Conservation (phyloP, 2,329 filamentous ascomycete species). For the Chaetomium olivaceum region DNA sequence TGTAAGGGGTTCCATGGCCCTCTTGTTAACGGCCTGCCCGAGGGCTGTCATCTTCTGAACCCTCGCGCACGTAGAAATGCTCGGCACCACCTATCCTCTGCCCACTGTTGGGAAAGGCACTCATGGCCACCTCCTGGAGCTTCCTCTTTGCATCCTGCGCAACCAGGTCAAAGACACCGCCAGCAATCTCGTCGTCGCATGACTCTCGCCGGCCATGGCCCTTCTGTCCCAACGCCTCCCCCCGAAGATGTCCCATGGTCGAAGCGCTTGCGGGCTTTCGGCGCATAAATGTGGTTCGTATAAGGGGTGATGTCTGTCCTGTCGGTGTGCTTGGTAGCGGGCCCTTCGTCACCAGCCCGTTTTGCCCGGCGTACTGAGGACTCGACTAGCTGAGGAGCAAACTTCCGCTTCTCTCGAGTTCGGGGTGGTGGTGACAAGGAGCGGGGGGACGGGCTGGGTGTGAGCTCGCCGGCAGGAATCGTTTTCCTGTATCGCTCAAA, state of each 20-base stretch:
- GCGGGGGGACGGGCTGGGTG: slow-evolving; percentile 59
- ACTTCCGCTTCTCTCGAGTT: slow-evolving; percentile 50
- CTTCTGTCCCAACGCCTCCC: slow-evolving; percentile 35
- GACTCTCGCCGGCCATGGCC: slow-evolving; percentile 61
- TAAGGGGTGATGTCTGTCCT: slow-evolving; percentile 72
- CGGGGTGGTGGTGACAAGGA: slow-evolving; percentile 46
- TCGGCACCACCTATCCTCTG: slow-evolving; percentile 69
- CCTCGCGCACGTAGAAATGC: slow-evolving; percentile 68
- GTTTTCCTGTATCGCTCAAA: slow-evolving; percentile 59
- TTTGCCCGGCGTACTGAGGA: slow-evolving; percentile 69
- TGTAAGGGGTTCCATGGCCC: slow-evolving; percentile 34
- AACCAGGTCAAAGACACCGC: slow-evolving; percentile 76
- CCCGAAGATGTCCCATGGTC: slow-evolving; percentile 40
- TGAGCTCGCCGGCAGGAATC: slow-evolving; percentile 48
- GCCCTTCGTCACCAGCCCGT: slow-evolving; percentile 63
- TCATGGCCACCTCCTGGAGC: slow-evolving; percentile 73
- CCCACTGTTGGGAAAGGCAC: slow-evolving; percentile 73
- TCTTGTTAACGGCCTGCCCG: slow-evolving; percentile 39
- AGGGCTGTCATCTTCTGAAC: slow-evolving; percentile 58
- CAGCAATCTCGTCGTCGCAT: slow-evolving; percentile 73
- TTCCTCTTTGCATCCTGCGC: slow-evolving; percentile 78
- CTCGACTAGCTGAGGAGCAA: slow-evolving; percentile 79
- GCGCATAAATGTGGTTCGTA: slow-evolving; percentile 61
- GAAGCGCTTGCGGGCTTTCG: slow-evolving; percentile 46
- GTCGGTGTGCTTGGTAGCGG: slow-evolving; percentile 63